A percentile compares a stretch with the other conserved stretches of the same genome.
Conservation (phyloP, 108 stramenopile species). For the Thalassiosira profunda region DNA sequence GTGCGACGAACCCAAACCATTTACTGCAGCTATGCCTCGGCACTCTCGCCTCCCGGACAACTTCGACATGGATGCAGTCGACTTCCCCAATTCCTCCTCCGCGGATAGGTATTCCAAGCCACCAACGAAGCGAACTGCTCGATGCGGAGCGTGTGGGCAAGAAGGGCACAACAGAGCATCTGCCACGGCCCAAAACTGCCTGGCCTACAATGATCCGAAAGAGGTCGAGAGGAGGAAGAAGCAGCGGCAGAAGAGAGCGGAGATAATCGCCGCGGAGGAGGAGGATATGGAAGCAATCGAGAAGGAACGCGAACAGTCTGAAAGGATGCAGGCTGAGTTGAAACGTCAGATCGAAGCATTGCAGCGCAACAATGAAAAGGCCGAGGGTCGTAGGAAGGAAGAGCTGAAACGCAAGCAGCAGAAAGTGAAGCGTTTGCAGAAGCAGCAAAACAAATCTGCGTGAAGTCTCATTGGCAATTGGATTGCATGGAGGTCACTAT, state of each 20-base stretch:
- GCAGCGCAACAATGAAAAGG: background rate
- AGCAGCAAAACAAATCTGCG: no score
- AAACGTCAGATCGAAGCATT: background rate
- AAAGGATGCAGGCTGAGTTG: constrained; percentile 21
- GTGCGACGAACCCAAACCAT: background rate
- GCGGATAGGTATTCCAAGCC: background rate
- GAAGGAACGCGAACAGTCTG: constrained; percentile 19
- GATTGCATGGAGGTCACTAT: no score
- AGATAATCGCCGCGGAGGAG: constrained; percentile 24
- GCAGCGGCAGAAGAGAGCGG: constrained; percentile 20
- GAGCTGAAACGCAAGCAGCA: constrained; percentile 30
- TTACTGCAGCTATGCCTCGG: background rate
- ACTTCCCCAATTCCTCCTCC: no score
- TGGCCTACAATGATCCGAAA: constrained; percentile 40
- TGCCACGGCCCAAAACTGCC: constrained; percentile 48
- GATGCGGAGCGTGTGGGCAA: constrained; percentile 56
- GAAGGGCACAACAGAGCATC: constrained; percentile 53
- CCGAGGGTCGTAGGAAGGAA: constrained; percentile 32
- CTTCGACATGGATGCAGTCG: no score
- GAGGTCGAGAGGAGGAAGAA: constrained; percentile 53
- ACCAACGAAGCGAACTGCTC: constrained; percentile 3
- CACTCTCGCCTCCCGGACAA: no score
- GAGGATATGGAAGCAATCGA: constrained; percentile 21
- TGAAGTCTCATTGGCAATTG: no score
- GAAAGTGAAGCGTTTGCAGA: constrained; percentile 33